These are phyloP conservation scores for Saccharomycopsis babjevae DNA, from an alignment of 805 yeast genomes.

Conservation along the genomic window DNA sequence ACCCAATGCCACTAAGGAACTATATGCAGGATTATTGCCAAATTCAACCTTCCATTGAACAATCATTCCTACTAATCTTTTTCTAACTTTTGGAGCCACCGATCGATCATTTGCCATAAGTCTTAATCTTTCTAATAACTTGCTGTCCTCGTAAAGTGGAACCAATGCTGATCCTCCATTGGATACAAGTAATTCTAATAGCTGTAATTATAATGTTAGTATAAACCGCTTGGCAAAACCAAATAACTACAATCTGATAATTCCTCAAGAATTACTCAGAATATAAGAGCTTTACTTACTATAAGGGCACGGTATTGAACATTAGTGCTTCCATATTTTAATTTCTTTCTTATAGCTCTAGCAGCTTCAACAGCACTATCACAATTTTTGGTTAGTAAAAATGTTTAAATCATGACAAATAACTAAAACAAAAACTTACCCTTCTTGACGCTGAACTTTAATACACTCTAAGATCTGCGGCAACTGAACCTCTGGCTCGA, in stretches of 20 bases:
- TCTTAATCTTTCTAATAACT: constrained; percentile 53
- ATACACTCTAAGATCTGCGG: constrained; percentile 14
- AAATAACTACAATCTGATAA: too few species aligned
- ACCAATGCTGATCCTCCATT: constrained; percentile 34
- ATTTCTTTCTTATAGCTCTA: constrained; percentile 75
- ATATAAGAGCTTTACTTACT: constrained; percentile 22
- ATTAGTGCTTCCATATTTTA: constrained; percentile 67
- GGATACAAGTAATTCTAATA: constrained; percentile 50
- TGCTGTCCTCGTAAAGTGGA: constrained; percentile 56
- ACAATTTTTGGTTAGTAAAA: background rate
- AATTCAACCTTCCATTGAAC: constrained; percentile 59
- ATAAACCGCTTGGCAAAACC: background rate
- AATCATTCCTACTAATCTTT: constrained; percentile 41
- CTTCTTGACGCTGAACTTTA: constrained; percentile 13
- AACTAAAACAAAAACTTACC: constrained; percentile 6
- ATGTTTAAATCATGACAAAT: background rate
- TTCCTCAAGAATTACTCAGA: constrained; percentile 5
- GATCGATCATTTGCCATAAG: constrained; percentile 25
- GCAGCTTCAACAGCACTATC: constrained; percentile 56
- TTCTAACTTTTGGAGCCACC: constrained; percentile 35
- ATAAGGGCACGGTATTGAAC: constrained; percentile 64
- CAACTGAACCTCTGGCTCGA: constrained; percentile 19
- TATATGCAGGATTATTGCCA: constrained; percentile 37
- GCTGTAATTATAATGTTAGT: constrained; percentile 23
- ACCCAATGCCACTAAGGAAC: constrained; percentile 38